Conservation (phyloP, 2,329 filamentous ascomycete genomes). For the Ceratocystis alfenasii region DNA sequence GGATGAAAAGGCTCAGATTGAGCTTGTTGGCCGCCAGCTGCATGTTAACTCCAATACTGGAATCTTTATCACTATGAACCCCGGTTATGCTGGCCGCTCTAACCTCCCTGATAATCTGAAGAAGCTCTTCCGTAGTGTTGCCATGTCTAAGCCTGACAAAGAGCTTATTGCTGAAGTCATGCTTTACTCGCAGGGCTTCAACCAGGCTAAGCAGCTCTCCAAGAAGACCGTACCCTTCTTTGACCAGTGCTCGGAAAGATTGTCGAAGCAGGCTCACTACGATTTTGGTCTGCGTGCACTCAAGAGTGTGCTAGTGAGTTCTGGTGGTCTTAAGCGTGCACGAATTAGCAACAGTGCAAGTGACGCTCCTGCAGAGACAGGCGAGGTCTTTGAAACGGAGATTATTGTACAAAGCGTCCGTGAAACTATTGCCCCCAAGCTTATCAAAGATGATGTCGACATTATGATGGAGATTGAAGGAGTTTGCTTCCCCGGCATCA, state of each 20-base stretch:
- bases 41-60: conserved; percentile 86
- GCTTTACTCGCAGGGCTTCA: conserved; percentile 99
- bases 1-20: conserved; percentile 78
- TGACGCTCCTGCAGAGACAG: conserved; percentile 33
- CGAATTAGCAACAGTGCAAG: conserved; percentile 43
- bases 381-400: conserved; percentile 61
- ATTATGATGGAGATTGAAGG: conserved; percentile 75
- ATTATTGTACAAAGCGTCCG: conserved; percentile 98
- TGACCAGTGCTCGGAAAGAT: conserved; percentile 65
- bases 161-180: conserved; percentile 99
- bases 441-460: conserved; percentile 84
- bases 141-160: conserved; percentile 99
- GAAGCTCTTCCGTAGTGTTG: conserved; percentile 97
- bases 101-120: conserved; percentile 98
- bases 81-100: conserved; percentile 93
- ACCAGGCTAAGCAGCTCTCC: conserved; percentile 83
- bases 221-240: conserved; percentile 98
- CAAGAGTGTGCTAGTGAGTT: conserved; percentile 97
- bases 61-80: conserved; percentile 99
- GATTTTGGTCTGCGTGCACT: conserved; percentile 95
- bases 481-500: conserved; percentile 79
- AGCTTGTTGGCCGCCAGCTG: conserved; percentile 82
- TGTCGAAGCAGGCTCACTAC: conserved; percentile 97
- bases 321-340: conserved; percentile 83
- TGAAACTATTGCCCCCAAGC: conserved; percentile 94